phyloP scores from a whole-genome alignment of 371 early-diverging fungal genomes.

The Rhizopus microsporus region DNA sequence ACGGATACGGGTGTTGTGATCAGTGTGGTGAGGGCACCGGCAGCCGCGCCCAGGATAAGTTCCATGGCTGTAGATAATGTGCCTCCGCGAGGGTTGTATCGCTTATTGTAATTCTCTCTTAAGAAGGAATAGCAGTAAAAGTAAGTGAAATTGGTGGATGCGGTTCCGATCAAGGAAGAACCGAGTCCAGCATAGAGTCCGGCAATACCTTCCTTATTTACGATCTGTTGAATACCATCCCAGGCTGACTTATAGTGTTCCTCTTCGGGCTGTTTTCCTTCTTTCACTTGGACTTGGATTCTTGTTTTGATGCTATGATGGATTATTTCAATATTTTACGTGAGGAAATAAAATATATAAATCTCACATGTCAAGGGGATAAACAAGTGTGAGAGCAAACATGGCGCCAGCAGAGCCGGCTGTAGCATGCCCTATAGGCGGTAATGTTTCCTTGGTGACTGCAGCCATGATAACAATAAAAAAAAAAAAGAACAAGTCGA shows the following conservation, averaged over 20 bases:
- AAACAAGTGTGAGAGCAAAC: conserved; percentile 85
- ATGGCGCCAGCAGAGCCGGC: conserved; percentile 93
- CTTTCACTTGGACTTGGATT: conserved; percentile 84
- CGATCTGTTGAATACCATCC: conserved; percentile 84
- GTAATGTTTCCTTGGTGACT: conserved; percentile 59
- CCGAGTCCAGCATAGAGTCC: conserved; percentile 94
- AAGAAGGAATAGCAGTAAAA: conserved; percentile 91
- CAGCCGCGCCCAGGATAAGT: conserved; percentile 87
- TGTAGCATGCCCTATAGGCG: conserved; percentile 90
- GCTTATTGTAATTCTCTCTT: conserved; percentile 60
- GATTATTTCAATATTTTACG: not conserved
- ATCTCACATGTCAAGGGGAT: conserved; percentile 94
- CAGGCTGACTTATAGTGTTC: conserved; percentile 66
- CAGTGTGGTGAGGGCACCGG: conserved; percentile 89
- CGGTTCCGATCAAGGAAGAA: conserved; percentile 86
- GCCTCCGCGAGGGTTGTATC: conserved; percentile 28
- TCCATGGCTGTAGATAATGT: conserved; percentile 70
- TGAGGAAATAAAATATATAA: conserved; percentile 11
- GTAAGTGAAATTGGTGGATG: conserved; percentile 89
- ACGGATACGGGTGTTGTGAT: conserved; percentile 92
- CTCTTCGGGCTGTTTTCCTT: conserved; percentile 27
- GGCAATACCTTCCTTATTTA: conserved; percentile 79
- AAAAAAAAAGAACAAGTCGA: not conserved
- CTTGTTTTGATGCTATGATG: conserved; percentile 87
- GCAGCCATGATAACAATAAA: conserved; percentile 37